Evolutionary conservation across 345 rosid genomes (phyloP), one percentile per base, ranked within the genome.

Genomic region (Xanthoceras sorbifolium): DNA sequence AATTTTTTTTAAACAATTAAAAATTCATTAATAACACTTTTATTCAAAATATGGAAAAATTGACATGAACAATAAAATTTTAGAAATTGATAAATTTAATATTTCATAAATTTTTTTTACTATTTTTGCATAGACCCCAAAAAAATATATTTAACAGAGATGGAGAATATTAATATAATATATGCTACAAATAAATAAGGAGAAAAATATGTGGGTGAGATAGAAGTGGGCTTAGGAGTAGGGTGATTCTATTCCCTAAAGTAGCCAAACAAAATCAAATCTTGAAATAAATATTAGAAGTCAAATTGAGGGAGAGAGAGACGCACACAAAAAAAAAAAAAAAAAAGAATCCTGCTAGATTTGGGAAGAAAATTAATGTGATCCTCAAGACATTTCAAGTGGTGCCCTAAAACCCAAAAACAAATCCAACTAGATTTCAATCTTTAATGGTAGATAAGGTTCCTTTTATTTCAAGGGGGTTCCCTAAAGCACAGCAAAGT

Each of bases 341-440:
- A n/a, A n/a, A n/a, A n/a, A n/a, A n/a, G 82, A 83, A 79, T 84
- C 81, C 75, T 62, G 7, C 78, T 52, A 32, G 28, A 74, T 26
- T 71, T 29, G 82, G 82, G 66, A 79, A 72, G 55, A 36, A 44
- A 25, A 18, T 77, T 44, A 73, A 59, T 32, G 36, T 18, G n/a
- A 54, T 42, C 3, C 0, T 2, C 32, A 46, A n/a, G n/a, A n/a
- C 2, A 29, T 36, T 14, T 64, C 10, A 44, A 23, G 68, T 32
- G 63, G 62, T 23, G 10, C 42, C 83, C 57, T 64, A 60, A 64
- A 64, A 5, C 71, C 64, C 52, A n/a, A 2, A 10, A 82, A 54
- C 68, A 78, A 67, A 78, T 74, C 88, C 80, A 70, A 59, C 34
- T 59, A 80, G 81, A 80, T 65, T 65, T 80, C 63, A 40, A 63